A percentile compares a stretch with the other conserved stretches of the same genome.
These are phyloP conservation scores for Paspalum notatum DNA, from an alignment of 176 grass and related monocot species.

Conservation along the genomic window DNA sequence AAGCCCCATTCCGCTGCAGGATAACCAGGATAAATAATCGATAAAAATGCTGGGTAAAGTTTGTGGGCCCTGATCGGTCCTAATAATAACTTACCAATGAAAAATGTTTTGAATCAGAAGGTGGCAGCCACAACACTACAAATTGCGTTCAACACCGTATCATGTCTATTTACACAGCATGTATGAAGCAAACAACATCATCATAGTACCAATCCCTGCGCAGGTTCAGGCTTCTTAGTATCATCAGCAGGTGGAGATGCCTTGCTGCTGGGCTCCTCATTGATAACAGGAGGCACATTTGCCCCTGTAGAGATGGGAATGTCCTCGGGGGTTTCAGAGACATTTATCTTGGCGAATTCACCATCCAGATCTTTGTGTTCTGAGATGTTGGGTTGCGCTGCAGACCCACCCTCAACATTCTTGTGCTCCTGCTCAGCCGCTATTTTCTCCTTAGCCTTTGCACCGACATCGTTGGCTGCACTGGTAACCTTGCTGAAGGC, in stretches of 20 bases:
- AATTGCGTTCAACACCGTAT: conserved; percentile 26
- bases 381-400: conserved; percentile 32
- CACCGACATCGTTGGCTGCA: conserved; percentile 45
- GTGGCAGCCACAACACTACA: conserved; percentile 31
- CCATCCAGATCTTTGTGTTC: conserved; percentile 39
- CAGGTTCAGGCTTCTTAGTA: conserved; percentile 62
- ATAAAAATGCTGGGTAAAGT: conserved; percentile 35
- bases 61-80: conserved; percentile 27
- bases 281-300: conserved; percentile 28
- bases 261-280: conserved; percentile 35
- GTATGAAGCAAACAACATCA: conserved; percentile 35
- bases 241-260: conserved; percentile 30
- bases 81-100: conserved; percentile 33
- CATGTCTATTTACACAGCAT: conserved; percentile 66
- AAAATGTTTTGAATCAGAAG: conserved; percentile 29
- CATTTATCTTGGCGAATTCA: conserved; percentile 44
- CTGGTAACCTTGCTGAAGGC: conserved; percentile 69
- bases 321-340: conserved; percentile 56
- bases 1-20: neutral
- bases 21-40: neutral
- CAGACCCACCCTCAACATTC: conserved; percentile 31
- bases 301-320: conserved; percentile 42
- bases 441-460: conserved; percentile 69
- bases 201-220: conserved; percentile 59
- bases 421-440: conserved; percentile 50